Conservation (phyloP, 2,329 filamentous ascomycete genomes). For the Fusarium sp. region DNA sequence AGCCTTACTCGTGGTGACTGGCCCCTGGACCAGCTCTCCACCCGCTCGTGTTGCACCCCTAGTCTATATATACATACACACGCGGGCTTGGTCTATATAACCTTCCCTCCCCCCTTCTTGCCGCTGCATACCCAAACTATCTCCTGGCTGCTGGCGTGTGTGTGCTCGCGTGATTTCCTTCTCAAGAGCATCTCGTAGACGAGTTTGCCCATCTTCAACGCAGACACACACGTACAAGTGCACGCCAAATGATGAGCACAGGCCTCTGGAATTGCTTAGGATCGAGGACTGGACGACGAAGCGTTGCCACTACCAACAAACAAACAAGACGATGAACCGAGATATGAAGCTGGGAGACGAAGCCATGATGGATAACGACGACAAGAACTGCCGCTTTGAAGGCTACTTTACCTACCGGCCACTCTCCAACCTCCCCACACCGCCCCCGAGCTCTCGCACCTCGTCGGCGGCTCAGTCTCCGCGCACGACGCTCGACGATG, state of each 20-base stretch:
- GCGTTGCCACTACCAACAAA: constrained; percentile 24
- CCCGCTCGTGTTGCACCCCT: constrained; percentile 42
- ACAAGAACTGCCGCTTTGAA: constrained; percentile 50
- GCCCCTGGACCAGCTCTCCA: constrained; percentile 32
- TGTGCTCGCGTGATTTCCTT: constrained; percentile 48
- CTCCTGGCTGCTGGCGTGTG: constrained; percentile 38
- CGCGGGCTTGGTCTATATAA: constrained; percentile 46
- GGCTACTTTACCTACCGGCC: constrained; percentile 77
- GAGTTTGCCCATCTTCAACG: constrained; percentile 25
- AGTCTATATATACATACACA: constrained; percentile 45
- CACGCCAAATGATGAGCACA: constrained; percentile 46
- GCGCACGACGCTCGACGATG: constrained; percentile 60
- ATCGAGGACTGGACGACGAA: constrained; percentile 42
- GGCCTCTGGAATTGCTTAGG: constrained; percentile 37
- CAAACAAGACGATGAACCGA: constrained; percentile 42
- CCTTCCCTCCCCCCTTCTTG: constrained; percentile 36
- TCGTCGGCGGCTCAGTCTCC: constrained; percentile 63
- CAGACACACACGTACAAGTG: constrained; percentile 27
- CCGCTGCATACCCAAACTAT: constrained; percentile 34
- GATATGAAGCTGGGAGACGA: constrained; percentile 40
- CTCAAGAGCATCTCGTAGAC: constrained; percentile 40
- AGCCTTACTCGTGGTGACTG: constrained; percentile 48
- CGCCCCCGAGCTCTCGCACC: constrained; percentile 69
- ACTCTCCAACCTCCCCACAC: constrained; percentile 78
- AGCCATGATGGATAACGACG: constrained; percentile 30